A percentile compares a stretch with the other conserved stretches of the same genome.
Evolutionary conservation across 2,329 filamentous ascomycete species (phyloP).

Genomic region (Ophiostoma populinum): DNA sequence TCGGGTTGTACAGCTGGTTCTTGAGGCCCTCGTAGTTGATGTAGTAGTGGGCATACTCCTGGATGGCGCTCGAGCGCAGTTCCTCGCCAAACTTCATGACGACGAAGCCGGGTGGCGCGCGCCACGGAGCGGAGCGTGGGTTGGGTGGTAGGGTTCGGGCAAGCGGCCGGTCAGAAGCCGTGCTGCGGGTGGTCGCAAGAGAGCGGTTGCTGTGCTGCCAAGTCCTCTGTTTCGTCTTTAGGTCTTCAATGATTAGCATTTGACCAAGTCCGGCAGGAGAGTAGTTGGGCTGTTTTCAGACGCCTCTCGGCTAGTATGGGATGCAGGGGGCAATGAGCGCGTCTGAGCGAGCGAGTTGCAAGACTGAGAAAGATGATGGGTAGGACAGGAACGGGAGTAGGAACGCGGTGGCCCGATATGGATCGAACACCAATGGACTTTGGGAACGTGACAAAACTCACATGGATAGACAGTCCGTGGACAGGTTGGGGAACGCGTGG

Average conservation of each 20-base stretch:
- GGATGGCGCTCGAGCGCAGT: conserved; percentile 85
- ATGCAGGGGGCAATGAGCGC: too few relatives aligned
- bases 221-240: conserved; percentile 23
- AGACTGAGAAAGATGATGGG: too few relatives aligned
- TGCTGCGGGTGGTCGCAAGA: conserved; percentile 4
- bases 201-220: conserved; percentile 18
- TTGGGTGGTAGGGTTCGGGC: not conserved
- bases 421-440: too few relatives aligned
- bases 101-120: conserved; percentile 32
- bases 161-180: not conserved
- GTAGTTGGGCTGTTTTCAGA: too few relatives aligned
- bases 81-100: conserved; percentile 88
- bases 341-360: too few relatives aligned
- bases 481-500: too few relatives aligned
- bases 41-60: conserved; percentile 96
- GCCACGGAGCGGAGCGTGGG: conserved; percentile 15
- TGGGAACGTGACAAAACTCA: too few relatives aligned
- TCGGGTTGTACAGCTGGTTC: conserved; percentile 61
- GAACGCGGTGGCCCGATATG: too few relatives aligned
- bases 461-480: too few relatives aligned
- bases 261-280: not conserved
- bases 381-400: too few relatives aligned
- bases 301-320: too few relatives aligned
- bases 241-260: conserved; percentile 37
- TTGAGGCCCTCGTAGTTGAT: conserved; percentile 96